Conservation (phyloP, 1,284 basidiomycete genomes). For the Xerocomus cyaneibrunnescens region DNA sequence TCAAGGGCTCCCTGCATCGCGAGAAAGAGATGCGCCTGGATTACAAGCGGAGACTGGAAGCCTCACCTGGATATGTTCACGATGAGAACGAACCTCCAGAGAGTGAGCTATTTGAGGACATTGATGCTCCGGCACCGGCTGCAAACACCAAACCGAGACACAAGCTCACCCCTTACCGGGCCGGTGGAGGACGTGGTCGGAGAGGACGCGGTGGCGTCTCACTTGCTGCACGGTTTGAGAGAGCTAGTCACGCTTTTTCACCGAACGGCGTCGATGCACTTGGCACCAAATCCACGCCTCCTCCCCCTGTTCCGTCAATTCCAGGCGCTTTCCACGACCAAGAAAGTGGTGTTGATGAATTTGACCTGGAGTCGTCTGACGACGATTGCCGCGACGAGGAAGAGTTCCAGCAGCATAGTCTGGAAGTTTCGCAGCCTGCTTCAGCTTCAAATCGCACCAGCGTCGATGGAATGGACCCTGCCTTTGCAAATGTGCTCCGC, state of each 20-base stretch:
- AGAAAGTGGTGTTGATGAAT: constrained; percentile 40
- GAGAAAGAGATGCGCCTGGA: constrained; percentile 80
- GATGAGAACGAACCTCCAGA: constrained; percentile 45
- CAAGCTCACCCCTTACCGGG: constrained; percentile 41
- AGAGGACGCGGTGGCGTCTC: constrained; percentile 52
- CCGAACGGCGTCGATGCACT: constrained; percentile 51
- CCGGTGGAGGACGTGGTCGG: constrained; percentile 36
- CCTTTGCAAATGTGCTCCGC: constrained; percentile 72
- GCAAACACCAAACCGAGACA: constrained; percentile 32
- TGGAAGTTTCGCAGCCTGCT: constrained; percentile 40
- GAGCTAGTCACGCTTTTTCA: constrained; percentile 53
- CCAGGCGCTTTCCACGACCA: constrained; percentile 39
- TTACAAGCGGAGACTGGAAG: constrained; percentile 51
- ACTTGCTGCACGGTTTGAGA: constrained; percentile 61
- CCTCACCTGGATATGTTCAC: constrained; percentile 37
- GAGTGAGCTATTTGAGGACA: constrained; percentile 44
- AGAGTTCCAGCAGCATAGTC: constrained; percentile 36
- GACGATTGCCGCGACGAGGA: constrained; percentile 43
- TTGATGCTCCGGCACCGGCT: constrained; percentile 38
- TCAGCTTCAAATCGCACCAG: constrained; percentile 57
- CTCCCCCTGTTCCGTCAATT: constrained; percentile 52
- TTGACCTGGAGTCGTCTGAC: constrained; percentile 30
- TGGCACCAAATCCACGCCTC: constrained; percentile 38
- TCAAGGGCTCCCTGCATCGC: constrained; percentile 72
- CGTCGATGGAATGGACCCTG: constrained; percentile 82